phyloP scores from a whole-genome alignment of 148 eudicot genomes.

The Amaranthus palmeri region DNA sequence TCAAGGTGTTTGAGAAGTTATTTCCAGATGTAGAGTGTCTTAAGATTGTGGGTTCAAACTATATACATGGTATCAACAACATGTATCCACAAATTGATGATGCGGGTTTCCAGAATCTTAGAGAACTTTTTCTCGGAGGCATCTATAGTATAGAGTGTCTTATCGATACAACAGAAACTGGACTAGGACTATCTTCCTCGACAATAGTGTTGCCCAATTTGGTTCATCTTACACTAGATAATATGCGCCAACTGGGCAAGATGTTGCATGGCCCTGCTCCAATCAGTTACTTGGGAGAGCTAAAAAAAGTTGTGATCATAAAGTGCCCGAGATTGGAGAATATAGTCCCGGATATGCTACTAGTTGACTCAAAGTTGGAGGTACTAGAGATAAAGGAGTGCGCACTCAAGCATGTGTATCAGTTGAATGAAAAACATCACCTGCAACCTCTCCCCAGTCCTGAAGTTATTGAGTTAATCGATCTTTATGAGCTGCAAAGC shows the following conservation, averaged over 20 bases:
- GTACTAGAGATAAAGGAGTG: not conserved
- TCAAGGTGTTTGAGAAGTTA: not conserved
- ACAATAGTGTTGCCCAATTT: not conserved
- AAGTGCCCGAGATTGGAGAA: not conserved
- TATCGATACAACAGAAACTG: not conserved
- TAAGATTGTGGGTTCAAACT: not conserved
- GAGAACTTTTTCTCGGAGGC: not conserved
- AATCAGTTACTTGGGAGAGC: not conserved
- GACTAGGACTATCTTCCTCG: not conserved
- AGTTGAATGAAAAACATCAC: not conserved
- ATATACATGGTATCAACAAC: not conserved
- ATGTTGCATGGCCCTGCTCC: not conserved
- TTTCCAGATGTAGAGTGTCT: not conserved
- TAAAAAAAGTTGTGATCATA: not conserved
- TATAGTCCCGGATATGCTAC: not conserved
- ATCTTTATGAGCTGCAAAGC: no score
- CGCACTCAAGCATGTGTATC: not conserved
- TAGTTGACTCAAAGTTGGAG: not conserved
- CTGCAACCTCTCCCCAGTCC: not conserved
- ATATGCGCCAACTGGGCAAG: not conserved
- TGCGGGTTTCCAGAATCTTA: not conserved
- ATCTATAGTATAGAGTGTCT: not conserved
- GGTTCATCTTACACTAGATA: not conserved
- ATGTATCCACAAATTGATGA: not conserved
- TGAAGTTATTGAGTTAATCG: no score